A percentile compares a stretch with the other conserved stretches of the same genome.
Evolutionary conservation across 306 rosid species (phyloP).

Genomic region (Mucuna pruriens): DNA sequence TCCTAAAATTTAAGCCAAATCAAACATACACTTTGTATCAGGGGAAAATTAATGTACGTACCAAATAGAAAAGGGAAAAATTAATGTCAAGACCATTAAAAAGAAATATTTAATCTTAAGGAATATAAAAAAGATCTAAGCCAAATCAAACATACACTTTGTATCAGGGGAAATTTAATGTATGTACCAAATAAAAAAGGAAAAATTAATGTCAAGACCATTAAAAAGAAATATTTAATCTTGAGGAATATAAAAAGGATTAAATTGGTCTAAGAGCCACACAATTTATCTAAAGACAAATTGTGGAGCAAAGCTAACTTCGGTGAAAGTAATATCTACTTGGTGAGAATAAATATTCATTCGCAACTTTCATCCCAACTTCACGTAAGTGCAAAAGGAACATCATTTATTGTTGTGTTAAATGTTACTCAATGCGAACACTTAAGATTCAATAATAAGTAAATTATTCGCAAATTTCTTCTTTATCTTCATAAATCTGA

Average conservation of each 20-base stretch:
- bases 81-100: background rate
- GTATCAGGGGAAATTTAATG: background rate
- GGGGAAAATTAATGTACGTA: too few species aligned
- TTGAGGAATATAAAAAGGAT: background rate
- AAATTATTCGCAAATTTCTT: background rate
- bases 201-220: background rate
- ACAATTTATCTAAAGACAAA: background rate
- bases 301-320: background rate
- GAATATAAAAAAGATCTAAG: background rate
- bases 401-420: background rate
- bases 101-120: background rate
- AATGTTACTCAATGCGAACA: background rate
- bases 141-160: background rate
- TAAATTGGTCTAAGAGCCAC: background rate
- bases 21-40: background rate
- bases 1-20: background rate
- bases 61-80: background rate
- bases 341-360: background rate
- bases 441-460: background rate
- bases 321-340: background rate
- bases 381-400: background rate
- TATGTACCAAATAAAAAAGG: too few species aligned
- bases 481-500: background rate
- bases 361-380: background rate
- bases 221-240: background rate